These are phyloP conservation scores for Grosmannia huntii DNA, from an alignment of 2,329 filamentous ascomycete species.

Conservation along the genomic window DNA sequence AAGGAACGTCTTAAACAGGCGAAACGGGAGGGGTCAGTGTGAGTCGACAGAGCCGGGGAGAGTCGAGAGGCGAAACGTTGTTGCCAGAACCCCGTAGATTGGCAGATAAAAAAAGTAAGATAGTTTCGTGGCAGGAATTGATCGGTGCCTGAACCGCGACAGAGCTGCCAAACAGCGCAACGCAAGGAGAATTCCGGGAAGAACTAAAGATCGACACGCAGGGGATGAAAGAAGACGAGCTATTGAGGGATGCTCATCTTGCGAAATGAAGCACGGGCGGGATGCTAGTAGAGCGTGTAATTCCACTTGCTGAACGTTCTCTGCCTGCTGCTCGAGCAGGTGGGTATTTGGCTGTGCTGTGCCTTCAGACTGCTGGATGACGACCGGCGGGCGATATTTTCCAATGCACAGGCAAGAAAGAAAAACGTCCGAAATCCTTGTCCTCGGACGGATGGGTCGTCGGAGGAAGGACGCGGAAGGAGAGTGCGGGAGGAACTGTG, in stretches of 20 bases:
- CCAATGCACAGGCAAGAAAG: background rate
- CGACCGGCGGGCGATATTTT: background rate
- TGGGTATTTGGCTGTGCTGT: background rate
- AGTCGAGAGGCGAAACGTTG: background rate
- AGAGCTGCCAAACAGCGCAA: background rate
- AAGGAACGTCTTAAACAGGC: background rate
- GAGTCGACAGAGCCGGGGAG: background rate
- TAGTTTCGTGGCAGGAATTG: background rate
- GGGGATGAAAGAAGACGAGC: background rate
- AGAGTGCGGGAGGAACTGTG: background rate
- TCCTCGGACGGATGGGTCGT: background rate
- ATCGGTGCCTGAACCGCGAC: background rate
- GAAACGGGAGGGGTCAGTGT: background rate
- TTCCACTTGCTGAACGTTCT: background rate
- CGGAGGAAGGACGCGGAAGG: background rate
- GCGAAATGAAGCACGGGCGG: background rate
- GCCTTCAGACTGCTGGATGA: background rate
- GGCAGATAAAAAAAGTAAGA: background rate
- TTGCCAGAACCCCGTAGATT: background rate
- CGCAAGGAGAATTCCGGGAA: background rate
- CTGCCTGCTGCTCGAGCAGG: background rate
- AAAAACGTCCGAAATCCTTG: background rate
- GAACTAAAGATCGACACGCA: background rate
- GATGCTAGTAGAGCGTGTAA: background rate
- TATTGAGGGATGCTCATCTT: background rate